Evolutionary conservation across 495 filamentous ascomycete species (phyloP), one percentile per base, ranked within the genome.

Genomic region (Neohortaea acidophila): DNA sequence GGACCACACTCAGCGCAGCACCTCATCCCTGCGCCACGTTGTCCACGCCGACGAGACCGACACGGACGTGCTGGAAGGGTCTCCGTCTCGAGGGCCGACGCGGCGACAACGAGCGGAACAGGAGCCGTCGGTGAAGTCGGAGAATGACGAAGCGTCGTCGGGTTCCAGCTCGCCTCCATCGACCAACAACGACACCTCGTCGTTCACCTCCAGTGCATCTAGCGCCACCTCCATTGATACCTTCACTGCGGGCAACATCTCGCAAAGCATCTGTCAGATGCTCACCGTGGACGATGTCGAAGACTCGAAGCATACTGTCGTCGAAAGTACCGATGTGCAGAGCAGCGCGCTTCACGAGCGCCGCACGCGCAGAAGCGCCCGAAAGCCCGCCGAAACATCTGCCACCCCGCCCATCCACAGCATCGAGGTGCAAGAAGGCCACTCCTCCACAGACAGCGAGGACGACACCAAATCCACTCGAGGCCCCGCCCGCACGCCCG

Each of bases 371-470:
- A 39, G 7, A 17, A 17, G 13, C 27, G 23, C 20, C n/a, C 6
- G 15, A 28, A 28, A n/a, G 17, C 4, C 25, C 12, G 5, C n/a
- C 28, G 28, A 6, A 6, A 5, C n/a, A 5, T 31, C 28, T 15
- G 7, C 7, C 19, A 15, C 13, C 7, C 14, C 36, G 23, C 36
- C 44, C 14, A 27, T 41, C 39, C 17, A 18, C 1, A 41, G 38
- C 39, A 47, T 47, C 38, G 44, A 47, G 33, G 57, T 15, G 59
- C 64, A 21, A 41, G 46, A n/a, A 46, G 10, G 18, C 8, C 15
- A 19, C 4, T 18, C 36, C 5, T n/a, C 17, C 33, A 4, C 21
- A 1, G 32, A 30, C 8, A 14, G 19, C 1, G 25, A 26, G 4
- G 21, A 37, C 39, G 20, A 19, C 18, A 29, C 38, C 12, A 40